phyloP scores from a whole-genome alignment of 2,329 filamentous ascomycete genomes.

The Paradendryphiella salina region DNA sequence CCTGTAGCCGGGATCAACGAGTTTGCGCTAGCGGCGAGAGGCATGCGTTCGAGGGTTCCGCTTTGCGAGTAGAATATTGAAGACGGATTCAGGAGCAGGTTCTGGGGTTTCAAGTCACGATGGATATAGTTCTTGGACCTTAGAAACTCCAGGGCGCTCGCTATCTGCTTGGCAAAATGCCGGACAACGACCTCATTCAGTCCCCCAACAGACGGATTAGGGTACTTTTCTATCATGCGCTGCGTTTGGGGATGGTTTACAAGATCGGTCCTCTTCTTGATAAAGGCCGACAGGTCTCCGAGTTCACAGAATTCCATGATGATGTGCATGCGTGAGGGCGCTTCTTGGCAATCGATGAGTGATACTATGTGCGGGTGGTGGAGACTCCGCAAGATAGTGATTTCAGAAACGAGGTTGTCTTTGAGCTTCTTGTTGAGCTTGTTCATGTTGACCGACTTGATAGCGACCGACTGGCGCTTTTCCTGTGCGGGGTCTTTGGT shows the following conservation, averaged over 20 bases:
- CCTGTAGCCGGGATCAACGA: slow-evolving; percentile 81
- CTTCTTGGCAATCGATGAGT: slow-evolving; percentile 91
- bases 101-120: slow-evolving; percentile 96
- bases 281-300: slow-evolving; percentile 91
- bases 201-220: slow-evolving; percentile 78
- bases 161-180: slow-evolving; percentile 93
- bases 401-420: slow-evolving; percentile 93
- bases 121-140: slow-evolving; percentile 86
- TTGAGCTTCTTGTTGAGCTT: slow-evolving; percentile 95
- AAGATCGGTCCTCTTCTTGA: slow-evolving; percentile 87
- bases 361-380: slow-evolving; percentile 97
- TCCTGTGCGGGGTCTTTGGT: slow-evolving; percentile 57
- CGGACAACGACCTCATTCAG: slow-evolving; percentile 94
- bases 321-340: slow-evolving; percentile 84
- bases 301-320: slow-evolving; percentile 99
- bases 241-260: slow-evolving; percentile 77
- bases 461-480: slow-evolving; percentile 80
- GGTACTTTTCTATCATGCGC: slow-evolving; percentile 93
- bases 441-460: slow-evolving; percentile 91
- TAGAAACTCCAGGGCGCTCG: slow-evolving; percentile 88
- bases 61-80: slow-evolving; percentile 65
- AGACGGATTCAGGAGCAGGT: slow-evolving; percentile 85
- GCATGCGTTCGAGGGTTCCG: slow-evolving; percentile 57
- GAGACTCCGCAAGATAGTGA: slow-evolving; percentile 89
- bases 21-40: slow-evolving; percentile 77